These are phyloP conservation scores for Rehmannia glutinosa DNA, from an alignment of 257 asterid species.

Conservation along the genomic window DNA sequence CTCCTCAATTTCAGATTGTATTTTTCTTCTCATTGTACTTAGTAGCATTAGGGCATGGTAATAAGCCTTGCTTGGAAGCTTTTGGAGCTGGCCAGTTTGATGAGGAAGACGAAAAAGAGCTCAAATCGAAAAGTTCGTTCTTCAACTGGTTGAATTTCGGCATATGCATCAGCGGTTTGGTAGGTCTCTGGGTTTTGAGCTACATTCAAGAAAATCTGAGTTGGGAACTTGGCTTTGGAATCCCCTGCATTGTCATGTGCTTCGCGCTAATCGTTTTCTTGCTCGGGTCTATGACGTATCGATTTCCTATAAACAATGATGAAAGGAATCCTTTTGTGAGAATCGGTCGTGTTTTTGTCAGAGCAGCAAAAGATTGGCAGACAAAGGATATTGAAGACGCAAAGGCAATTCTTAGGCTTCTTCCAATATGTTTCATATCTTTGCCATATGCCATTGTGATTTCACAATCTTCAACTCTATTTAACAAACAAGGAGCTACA, in stretches of 20 bases:
- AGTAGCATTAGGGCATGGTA: conserved; percentile 39
- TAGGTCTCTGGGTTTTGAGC: conserved; percentile 29
- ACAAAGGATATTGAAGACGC: conserved; percentile 24
- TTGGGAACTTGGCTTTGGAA: conserved; percentile 65
- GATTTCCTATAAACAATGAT: conserved; percentile 16
- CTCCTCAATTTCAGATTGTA: conserved; percentile 15
- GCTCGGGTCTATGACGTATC: conserved; percentile 40
- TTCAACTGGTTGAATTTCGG: conserved; percentile 21
- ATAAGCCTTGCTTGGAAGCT: conserved; percentile 38
- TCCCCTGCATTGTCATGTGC: conserved; percentile 45
- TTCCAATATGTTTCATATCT: conserved; percentile 27
- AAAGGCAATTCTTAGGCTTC: conserved; percentile 21
- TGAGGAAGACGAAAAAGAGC: conserved; percentile 35
- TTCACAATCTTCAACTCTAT: conserved; percentile 30
- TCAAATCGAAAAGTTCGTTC: conserved; percentile 44
- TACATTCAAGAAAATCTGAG: conserved; percentile 53
- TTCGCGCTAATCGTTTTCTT: conserved; percentile 29
- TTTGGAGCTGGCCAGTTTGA: conserved; percentile 61
- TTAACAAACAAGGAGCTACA: conserved; percentile 37
- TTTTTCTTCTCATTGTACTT: conserved; percentile 40
- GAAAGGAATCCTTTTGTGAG: conserved; percentile 29
- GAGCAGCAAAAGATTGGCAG: conserved; percentile 20
- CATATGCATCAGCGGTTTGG: no score
- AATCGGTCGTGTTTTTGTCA: conserved; percentile 29
- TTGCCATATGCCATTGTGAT: conserved; percentile 25